Evolutionary conservation across 306 rosid genomes (phyloP), one percentile per base, ranked within the genome.

Genomic region (Lathyrus sativus): DNA sequence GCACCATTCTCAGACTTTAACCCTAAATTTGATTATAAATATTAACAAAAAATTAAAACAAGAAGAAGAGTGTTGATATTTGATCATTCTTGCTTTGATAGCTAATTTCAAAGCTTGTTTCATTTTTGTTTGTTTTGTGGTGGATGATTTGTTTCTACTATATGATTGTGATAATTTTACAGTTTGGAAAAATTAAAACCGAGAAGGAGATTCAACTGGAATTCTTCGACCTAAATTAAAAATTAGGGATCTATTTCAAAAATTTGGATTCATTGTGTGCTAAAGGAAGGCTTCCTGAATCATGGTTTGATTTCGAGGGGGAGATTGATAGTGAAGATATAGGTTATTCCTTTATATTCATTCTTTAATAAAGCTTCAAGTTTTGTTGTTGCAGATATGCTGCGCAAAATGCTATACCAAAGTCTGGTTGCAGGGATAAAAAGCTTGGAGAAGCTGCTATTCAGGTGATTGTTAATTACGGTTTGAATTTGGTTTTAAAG

Each of bases 291-390:
- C 75, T 90, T 76, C 90, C 92, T 53, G 80, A 87, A 53, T 79
- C 96, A 65, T 71, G 84, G 62, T 90, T 95, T 75, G 99, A 95
- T 81, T 85, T 92, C 12, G 88, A 87, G 70, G 97, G 99, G 80
- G 88, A 87, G 87, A 90, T 95, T 83, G 86, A 81, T 86, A 87
- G 96, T 80, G 96, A 92, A 77, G 96, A 92, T 88, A 96, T 92
- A 85, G 73, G 96, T 76, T 74, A 62, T 68, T 74, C 28, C 73
- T 80, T 73, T 57, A 79, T 68, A 58, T 79, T 70, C 37, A 60
- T 54, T 72, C 58, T 19, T 67, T 37, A 71, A 50, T 59, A 39
- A 49, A 49, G 64, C 31, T 13, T 69, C 43, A 56, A 24, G 26
- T 72, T 68, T 19, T 19, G 22, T 19, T 19, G 22, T 19, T 19